These are phyloP conservation scores for Salmacisia buchloeana DNA, from an alignment of 1,284 basidiomycete genomes.

Conservation along the genomic window DNA sequence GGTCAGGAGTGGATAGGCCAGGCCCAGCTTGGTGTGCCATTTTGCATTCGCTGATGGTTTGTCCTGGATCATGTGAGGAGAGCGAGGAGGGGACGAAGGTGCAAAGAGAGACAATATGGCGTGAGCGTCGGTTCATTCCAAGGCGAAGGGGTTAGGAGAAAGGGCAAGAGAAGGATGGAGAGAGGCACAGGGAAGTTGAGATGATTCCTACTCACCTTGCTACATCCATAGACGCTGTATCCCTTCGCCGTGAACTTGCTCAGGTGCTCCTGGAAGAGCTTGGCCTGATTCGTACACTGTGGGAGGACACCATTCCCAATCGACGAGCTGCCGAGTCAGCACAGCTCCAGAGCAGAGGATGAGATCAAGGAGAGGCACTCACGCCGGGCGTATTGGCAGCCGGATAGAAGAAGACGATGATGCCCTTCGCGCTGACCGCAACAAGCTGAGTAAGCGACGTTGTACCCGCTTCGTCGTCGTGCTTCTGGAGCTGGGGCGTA, in stretches of 20 bases:
- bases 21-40: constrained; percentile 6
- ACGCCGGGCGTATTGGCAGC: constrained; percentile 4
- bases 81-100: not conserved
- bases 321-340: not conserved
- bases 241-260: not conserved
- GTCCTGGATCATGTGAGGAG: not conserved
- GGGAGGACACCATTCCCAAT: not conserved
- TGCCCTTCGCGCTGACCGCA: not conserved
- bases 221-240: not conserved
- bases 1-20: not conserved
- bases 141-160: too few relatives aligned
- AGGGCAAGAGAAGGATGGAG: not conserved
- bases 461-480: not conserved
- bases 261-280: not conserved
- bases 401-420: constrained; percentile 6
- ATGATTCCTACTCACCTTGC: not conserved
- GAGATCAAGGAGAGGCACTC: not conserved
- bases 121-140: not conserved
- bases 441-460: not conserved
- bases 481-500: not conserved
- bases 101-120: not conserved
- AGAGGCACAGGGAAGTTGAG: not conserved
- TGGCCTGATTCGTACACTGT: constrained; percentile 9
- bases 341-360: not conserved
- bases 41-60: not conserved